A percentile compares a stretch with the other conserved stretches of the same genome.
Evolutionary conservation across 129 eudicot species (phyloP).

Genomic region (Flaveria bidentis): DNA sequence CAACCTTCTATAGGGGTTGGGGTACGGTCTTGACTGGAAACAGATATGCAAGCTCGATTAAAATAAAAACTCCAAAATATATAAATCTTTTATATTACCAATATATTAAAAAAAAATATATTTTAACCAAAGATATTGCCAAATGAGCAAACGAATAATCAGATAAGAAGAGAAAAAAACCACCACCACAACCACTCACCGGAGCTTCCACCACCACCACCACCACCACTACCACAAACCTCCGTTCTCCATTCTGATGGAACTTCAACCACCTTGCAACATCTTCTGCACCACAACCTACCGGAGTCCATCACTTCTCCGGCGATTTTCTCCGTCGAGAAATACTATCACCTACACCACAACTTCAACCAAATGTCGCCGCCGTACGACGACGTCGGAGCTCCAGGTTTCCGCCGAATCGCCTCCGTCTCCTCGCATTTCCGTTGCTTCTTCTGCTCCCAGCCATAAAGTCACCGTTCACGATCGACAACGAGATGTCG

Average conservation of each 20-base stretch:
- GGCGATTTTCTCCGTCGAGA: conserved; percentile 21
- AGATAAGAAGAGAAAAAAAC: conserved; percentile 20
- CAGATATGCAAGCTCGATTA: no score
- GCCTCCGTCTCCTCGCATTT: conserved; percentile 33
- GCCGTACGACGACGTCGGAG: conserved; percentile 50
- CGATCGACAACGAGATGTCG: conserved; percentile 75
- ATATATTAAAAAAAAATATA: neutral
- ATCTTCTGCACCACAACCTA: conserved; percentile 38
- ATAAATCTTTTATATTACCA: neutral
- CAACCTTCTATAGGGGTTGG: no score
- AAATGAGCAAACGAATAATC: neutral
- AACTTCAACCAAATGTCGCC: conserved; percentile 31
- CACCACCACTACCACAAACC: conserved; percentile 16
- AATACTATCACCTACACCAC: conserved; percentile 14
- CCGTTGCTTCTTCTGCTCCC: conserved; percentile 50
- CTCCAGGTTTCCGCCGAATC: conserved; percentile 41
- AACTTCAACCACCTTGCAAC: conserved; percentile 49
- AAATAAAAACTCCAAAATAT: no score
- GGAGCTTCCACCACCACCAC: conserved; percentile 18
- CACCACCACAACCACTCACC: no score
- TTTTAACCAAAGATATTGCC: neutral
- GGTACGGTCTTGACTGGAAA: no score
- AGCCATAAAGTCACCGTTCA: conserved; percentile 86
- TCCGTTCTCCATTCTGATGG: conserved; percentile 42
- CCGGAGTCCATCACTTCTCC: conserved; percentile 40